These are phyloP conservation scores for Flaveria brownii DNA, from an alignment of 129 eudicot species.

Conservation along the genomic window DNA sequence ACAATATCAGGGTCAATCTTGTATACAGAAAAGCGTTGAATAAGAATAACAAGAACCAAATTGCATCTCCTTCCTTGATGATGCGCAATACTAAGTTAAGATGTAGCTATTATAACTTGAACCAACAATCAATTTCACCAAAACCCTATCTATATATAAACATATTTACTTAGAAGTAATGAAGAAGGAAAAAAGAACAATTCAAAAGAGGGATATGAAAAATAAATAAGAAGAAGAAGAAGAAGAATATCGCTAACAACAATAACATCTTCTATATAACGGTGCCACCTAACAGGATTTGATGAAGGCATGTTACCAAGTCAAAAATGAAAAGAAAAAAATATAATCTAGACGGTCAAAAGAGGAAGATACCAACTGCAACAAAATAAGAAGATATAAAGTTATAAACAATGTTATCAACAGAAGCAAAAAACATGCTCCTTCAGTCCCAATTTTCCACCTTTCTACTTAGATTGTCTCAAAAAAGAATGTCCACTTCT, in stretches of 20 bases:
- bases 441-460: not conserved
- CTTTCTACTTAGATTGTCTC: not conserved
- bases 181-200: conserved; percentile 3
- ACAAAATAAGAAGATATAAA: conserved; percentile 1
- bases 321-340: not conserved
- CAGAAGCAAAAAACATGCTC: conserved; percentile 13
- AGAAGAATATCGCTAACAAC: conserved; percentile 6
- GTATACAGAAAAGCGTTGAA: not conserved
- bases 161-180: not conserved
- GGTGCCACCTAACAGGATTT: not conserved
- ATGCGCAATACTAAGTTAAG: conserved; percentile 18
- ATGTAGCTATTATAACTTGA: conserved; percentile 7
- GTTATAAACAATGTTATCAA: not conserved
- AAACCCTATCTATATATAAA: not conserved
- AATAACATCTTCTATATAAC: conserved; percentile 5
- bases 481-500: not conserved
- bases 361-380: not conserved
- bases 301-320: conserved; percentile 4
- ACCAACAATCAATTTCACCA: conserved; percentile 14
- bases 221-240: not conserved
- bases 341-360: not conserved
- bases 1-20: not conserved
- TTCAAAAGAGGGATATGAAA: not conserved
- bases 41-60: conserved; percentile 10
- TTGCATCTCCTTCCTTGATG: conserved; percentile 8